phyloP scores from a whole-genome alignment of 345 rosid species.

The Trapa bicornis region DNA sequence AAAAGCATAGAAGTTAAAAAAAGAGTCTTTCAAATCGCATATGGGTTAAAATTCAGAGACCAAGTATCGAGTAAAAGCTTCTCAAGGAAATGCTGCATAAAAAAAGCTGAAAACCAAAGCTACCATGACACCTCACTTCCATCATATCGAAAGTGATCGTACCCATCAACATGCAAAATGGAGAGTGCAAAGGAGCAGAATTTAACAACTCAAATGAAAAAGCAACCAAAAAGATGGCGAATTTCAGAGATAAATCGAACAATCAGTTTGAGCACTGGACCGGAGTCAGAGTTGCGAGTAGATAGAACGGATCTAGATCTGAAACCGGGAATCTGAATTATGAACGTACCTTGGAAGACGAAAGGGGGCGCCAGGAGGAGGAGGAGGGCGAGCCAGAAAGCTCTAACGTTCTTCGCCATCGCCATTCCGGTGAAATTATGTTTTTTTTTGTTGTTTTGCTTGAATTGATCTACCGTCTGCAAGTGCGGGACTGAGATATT shows the following conservation, averaged over 20 bases:
- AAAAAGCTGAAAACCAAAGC: not conserved
- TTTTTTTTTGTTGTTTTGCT: not conserved
- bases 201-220: not conserved
- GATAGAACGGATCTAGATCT: slow-evolving; percentile 3
- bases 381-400: slow-evolving; percentile 6
- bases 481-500: not conserved
- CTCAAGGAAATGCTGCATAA: not conserved
- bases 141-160: not conserved
- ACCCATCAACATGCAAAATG: not conserved
- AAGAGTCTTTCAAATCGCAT: not conserved
- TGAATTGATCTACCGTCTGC: not conserved
- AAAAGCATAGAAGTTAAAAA: not conserved
- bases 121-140: not conserved
- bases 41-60: not conserved
- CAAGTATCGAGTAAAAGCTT: not conserved
- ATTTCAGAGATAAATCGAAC: not conserved
- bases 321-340: not conserved
- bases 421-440: not conserved
- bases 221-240: not conserved
- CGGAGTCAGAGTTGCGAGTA: not conserved
- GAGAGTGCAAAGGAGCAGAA: not conserved
- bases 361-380: slow-evolving; percentile 2
- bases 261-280: not conserved
- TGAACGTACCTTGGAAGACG: slow-evolving; percentile 2
- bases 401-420: slow-evolving; percentile 1